Base-by-base conservation (phyloP, 352 stramenopile species). In the Phytophthora pisi region DNA sequence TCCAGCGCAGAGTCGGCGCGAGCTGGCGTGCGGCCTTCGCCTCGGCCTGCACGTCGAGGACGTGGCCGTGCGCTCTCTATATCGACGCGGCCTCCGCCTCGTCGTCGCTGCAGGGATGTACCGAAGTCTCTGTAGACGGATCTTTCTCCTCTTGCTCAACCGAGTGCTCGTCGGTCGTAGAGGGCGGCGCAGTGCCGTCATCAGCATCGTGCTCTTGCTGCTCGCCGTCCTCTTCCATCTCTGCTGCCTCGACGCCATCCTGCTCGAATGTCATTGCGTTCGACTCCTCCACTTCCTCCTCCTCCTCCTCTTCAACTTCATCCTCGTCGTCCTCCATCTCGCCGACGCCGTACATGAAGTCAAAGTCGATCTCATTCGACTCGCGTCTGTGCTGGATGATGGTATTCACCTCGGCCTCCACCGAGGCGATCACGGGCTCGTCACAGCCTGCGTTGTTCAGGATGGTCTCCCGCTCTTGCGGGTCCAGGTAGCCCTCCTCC, bases 401-500 rank as follows among this genome's bases (percentile, higher is more conserved):
- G 36, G 84, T 64, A 66, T 95, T 95, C 72, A 95, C 81, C 49
- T 95, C 84, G 18, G 83, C 87, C 62, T 93, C 84, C 38, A 92
- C 87, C n/a, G 72, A 81, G 20, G 80, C 75, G 54, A 95, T 90
- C 28, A 80, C 78, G 11, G 83, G 79, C 52, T 90, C 81, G 18
- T 84, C 81, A 53, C 82, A 95, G n/a, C 87, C 87, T 26, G 84
- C 84, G 26, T 90, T 90, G 36, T 81, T 90, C 8, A 95, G 73
- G 60, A 95, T 95, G 51, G 77, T 59, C 53, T 90, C 87, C 49
- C 87, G 77, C 71, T 95, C 87, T 46, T 87, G 67, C 2, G 84
- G 84, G 64, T 95, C 84, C 58, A 95, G 60, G 72, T 93, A 95
- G 0, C 87, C 87, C 72, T 95, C 82, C 62, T 95, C 87, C 87